Evolutionary conservation across 1,284 basidiomycete species (phyloP), one percentile per base, ranked within the genome.

Genomic region (Ganoderma resinaceum): DNA sequence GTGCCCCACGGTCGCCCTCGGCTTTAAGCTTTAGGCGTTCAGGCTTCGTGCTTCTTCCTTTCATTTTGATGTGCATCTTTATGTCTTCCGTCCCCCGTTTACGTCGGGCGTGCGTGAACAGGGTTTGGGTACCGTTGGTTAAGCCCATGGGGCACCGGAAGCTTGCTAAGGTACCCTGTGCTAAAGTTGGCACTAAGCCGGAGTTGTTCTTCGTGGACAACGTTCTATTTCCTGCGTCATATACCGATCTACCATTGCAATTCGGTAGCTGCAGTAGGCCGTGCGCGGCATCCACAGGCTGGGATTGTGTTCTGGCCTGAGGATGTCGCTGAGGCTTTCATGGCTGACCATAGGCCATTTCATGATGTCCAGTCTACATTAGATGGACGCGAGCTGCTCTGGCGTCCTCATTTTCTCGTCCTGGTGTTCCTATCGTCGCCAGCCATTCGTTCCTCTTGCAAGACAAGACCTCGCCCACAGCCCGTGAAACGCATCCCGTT

Each of bases 231-330:
- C n/a, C n/a, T n/a, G n/a, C n/a, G n/a, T n/a, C n/a, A n/a, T n/a
- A n/a, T n/a, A n/a, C n/a, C n/a, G n/a, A n/a, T n/a, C n/a, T n/a
- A n/a, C n/a, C n/a, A n/a, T n/a, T 3, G 18, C 2, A 31, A 6
- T 16, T 2, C 8, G 31, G 31, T 16, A 14, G 29, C 16, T 20
- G 31, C 29, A 33, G 18, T 16, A 8, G 9, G 26, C 53, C 31
- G 29, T 55, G 53, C 26, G 23, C 53, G 26, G 14, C 53, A 55
- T 16, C 18, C 33, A 16, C 33, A n/a, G 55, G 55, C 33, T 58
- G 33, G 55, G 33, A 55, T 58, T 58, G 8, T 37, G 55, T 58
- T 58, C 55, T 37, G 33, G 55, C 55, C 55, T 37, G 33, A 9
- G 55, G 55, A 5, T 58, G 33, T 20, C 33, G n/a, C 20, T 11